These are phyloP conservation scores for Cytauxzoon felis DNA, from an alignment of 169 alveolate species.

Conservation along the genomic window DNA sequence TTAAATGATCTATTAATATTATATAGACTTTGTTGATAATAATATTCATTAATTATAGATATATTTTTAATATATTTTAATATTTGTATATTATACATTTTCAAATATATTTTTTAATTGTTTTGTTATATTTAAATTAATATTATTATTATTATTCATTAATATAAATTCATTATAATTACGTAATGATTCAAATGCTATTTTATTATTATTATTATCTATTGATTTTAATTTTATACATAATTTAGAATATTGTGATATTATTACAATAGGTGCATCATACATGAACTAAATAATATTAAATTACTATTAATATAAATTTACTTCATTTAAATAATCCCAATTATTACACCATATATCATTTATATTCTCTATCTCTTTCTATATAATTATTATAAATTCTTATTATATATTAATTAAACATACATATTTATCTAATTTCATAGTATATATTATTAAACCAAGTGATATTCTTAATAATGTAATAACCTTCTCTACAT, in stretches of 20 bases:
- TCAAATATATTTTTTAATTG: neutral
- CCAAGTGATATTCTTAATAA: slow-evolving; percentile 1
- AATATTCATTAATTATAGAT: too few species aligned
- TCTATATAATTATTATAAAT: too few species aligned
- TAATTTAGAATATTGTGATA: slow-evolving; percentile 14
- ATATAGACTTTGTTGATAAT: too few species aligned
- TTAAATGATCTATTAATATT: too few species aligned
- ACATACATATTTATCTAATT: neutral
- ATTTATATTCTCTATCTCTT: slow-evolving; percentile 7
- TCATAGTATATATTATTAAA: neutral
- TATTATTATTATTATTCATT: neutral
- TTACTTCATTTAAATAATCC: neutral
- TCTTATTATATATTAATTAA: neutral
- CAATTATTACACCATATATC: slow-evolving; percentile 2
- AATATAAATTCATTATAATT: neutral
- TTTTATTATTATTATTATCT: slow-evolving; percentile 3
- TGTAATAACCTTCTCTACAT: slow-evolving; percentile 4
- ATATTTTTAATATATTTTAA: too few species aligned
- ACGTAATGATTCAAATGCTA: neutral
- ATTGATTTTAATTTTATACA: neutral
- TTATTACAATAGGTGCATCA: slow-evolving; percentile 3
- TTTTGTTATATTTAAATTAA: neutral
- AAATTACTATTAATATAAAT: neutral
- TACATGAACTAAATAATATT: neutral
- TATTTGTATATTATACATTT: neutral